These are phyloP conservation scores for Phlebopus sp. DNA, from an alignment of 1,284 basidiomycete species.

Conservation along the genomic window DNA sequence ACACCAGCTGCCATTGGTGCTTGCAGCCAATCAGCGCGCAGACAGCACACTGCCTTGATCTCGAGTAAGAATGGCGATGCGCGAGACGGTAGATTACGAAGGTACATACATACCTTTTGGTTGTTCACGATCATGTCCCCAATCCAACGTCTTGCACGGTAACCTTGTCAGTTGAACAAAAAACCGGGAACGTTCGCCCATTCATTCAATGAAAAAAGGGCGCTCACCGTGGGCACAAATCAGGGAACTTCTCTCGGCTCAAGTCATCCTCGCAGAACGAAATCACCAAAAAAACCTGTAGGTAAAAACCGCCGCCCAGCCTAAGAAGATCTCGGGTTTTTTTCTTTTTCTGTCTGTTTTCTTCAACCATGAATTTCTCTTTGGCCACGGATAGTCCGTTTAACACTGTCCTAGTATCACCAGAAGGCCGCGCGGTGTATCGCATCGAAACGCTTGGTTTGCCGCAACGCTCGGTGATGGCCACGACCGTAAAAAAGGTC, in stretches of 20 bases:
- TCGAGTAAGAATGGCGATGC: constrained; percentile 11
- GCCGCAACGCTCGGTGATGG: constrained; percentile 7
- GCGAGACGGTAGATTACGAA: no score
- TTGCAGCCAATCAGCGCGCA: constrained; percentile 26
- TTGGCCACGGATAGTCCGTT: constrained; percentile 31
- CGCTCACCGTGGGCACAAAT: constrained; percentile 32
- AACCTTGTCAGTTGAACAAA: neutral
- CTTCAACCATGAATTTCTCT: constrained; percentile 30
- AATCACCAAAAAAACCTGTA: no score
- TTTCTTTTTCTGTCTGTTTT: no score
- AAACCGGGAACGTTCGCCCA: constrained; percentile 6
- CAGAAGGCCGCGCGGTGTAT: constrained; percentile 29
- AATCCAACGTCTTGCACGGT: constrained; percentile 5
- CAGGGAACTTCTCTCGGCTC: constrained; percentile 32
- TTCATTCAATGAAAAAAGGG: no score
- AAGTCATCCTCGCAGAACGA: constrained; percentile 18
- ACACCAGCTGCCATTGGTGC: neutral
- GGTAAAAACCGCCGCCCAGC: no score
- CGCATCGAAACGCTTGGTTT: constrained; percentile 29
- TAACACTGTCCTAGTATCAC: constrained; percentile 29
- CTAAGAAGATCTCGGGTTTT: no score
- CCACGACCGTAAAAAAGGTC: constrained; percentile 25
- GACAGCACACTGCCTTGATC: constrained; percentile 27
- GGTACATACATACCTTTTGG: no score
- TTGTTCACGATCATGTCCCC: no score